These are phyloP conservation scores for Tulasnella sp. DNA, from an alignment of 768 basidiomycete genomes.

Conservation along the genomic window DNA sequence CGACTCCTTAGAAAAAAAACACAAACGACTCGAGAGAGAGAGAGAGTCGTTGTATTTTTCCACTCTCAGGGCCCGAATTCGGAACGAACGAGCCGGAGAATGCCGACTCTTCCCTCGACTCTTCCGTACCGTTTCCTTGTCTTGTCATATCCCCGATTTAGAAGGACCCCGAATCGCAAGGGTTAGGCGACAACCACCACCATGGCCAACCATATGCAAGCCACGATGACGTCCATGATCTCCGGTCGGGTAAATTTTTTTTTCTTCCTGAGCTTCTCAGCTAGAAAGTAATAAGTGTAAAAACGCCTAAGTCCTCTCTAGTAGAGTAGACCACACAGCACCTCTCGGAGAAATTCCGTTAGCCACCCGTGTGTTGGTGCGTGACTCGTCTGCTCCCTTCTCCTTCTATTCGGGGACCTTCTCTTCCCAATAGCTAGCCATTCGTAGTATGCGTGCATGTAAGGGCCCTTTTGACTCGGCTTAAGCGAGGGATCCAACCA, in stretches of 20 bases:
- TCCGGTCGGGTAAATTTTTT: background rate
- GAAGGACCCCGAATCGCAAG: background rate
- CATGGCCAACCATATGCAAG: background rate
- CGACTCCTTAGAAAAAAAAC: background rate
- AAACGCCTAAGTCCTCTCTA: background rate
- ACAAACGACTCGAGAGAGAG: background rate
- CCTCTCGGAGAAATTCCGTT: background rate
- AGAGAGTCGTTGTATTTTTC: background rate
- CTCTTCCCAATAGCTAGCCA: no score
- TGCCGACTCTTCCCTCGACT: background rate
- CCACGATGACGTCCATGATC: background rate
- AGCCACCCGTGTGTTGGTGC: background rate
- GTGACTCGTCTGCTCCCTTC: background rate
- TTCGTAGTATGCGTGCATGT: background rate
- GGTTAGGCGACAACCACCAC: no score
- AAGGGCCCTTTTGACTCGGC: no score
- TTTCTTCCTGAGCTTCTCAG: no score
- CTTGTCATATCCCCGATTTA: background rate
- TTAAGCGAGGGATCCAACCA: no score
- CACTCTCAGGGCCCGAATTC: background rate
- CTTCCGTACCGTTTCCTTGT: no score
- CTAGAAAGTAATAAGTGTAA: no score
- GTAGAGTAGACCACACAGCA: background rate
- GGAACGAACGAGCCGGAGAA: background rate
- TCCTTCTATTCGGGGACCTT: background rate